A percentile compares a stretch with the other conserved stretches of the same genome.
phyloP scores from a whole-genome alignment of 768 basidiomycete species.

The Amanita subjunquillea region DNA sequence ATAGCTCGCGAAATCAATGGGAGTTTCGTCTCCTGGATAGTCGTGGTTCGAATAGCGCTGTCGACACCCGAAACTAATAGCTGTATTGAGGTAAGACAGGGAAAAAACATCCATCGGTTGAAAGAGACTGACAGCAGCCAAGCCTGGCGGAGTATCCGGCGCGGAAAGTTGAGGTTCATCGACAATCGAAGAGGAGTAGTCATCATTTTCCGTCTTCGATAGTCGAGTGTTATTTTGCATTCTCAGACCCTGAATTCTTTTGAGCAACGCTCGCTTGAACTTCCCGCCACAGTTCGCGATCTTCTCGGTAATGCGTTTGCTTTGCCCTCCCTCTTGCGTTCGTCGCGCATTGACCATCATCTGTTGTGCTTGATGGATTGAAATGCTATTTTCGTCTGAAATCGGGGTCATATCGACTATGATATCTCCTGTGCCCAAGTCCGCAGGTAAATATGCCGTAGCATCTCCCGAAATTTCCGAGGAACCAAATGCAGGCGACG shows the following conservation, averaged over 20 bases:
- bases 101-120: not conserved
- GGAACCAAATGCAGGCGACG: not conserved
- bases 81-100: not conserved
- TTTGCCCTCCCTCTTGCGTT: not conserved
- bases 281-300: constrained; percentile 18
- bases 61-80: not conserved
- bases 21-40: not conserved
- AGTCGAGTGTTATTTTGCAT: not conserved
- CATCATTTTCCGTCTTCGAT: not conserved
- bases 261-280: constrained; percentile 16
- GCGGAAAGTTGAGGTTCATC: constrained; percentile 5
- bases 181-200: not conserved
- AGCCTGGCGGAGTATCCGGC: constrained; percentile 15
- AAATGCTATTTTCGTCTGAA: not conserved
- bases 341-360: not conserved
- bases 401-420: constrained; percentile 1
- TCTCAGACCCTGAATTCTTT: constrained; percentile 5
- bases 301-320: constrained; percentile 10
- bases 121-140: constrained; percentile 12
- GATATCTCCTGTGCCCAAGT: not conserved
- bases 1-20: not conserved
- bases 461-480: not conserved
- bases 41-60: not conserved
- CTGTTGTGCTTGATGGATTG: not conserved
- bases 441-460: not conserved